A percentile compares a stretch with the other conserved stretches of the same genome.
Conservation (phyloP, 2,329 filamentous ascomycete genomes). For the Colletotrichum paranaense region DNA sequence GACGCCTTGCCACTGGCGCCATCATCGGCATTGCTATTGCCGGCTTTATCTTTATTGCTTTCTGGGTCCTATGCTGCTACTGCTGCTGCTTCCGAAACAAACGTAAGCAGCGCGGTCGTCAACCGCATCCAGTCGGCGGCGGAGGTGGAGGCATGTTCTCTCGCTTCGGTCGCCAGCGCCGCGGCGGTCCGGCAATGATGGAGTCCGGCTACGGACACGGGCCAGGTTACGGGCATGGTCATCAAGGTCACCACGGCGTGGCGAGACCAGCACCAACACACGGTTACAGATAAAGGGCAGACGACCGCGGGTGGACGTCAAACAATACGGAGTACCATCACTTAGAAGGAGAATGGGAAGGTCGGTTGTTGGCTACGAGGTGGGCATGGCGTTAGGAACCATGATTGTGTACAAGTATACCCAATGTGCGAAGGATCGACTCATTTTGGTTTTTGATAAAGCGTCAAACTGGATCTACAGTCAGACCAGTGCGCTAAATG, state of each 20-base stretch:
- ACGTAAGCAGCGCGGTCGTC: constrained; percentile 15
- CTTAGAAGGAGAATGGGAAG: background rate
- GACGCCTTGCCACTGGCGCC: constrained; percentile 35
- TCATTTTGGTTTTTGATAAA: background rate
- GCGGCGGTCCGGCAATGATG: constrained; percentile 25
- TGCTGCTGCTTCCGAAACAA: constrained; percentile 36
- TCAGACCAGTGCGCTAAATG: background rate
- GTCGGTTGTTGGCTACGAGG: background rate
- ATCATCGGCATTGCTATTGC: constrained; percentile 36
- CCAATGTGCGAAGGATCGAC: background rate
- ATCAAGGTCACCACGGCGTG: constrained; percentile 8
- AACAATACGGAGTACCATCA: background rate
- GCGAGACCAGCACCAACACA: constrained; percentile 14
- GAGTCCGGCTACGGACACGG: constrained; percentile 22
- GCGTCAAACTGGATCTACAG: background rate
- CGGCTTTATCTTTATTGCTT: constrained; percentile 28
- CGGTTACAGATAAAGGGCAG: constrained; percentile 2
- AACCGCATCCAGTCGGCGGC: background rate
- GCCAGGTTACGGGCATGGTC: background rate
- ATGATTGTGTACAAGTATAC: background rate
- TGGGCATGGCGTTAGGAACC: background rate
- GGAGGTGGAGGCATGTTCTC: constrained; percentile 18
- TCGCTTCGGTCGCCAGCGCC: constrained; percentile 7
- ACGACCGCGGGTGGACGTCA: too few species aligned
- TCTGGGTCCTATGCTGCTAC: constrained; percentile 29